These are phyloP conservation scores for Breviolum minutum DNA, from an alignment of 73 alveolate species.

Conservation along the genomic window DNA sequence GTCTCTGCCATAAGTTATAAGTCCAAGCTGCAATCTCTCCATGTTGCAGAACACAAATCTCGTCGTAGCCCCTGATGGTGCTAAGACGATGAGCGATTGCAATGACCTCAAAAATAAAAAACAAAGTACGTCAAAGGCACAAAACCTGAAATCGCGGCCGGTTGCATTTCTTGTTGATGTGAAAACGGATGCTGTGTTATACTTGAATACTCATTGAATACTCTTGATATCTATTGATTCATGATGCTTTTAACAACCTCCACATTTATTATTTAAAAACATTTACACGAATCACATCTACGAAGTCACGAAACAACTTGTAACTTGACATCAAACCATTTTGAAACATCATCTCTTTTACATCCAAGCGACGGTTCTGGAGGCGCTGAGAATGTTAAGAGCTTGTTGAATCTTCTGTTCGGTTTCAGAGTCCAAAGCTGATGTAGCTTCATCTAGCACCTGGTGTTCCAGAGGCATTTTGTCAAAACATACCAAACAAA, in stretches of 20 bases:
- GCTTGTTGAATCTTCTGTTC: slow-evolving; percentile 83
- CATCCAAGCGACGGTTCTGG: slow-evolving; percentile 36
- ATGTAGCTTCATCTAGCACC: slow-evolving; percentile 91
- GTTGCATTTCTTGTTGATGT: no score
- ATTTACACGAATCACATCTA: neutral
- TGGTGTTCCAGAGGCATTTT: neutral
- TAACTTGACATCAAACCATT: neutral
- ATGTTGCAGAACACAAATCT: slow-evolving; percentile 97
- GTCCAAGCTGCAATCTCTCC: slow-evolving; percentile 97
- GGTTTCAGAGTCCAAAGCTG: slow-evolving; percentile 87
- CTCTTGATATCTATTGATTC: no score
- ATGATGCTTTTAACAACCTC: neutral
- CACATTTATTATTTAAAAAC: neutral
- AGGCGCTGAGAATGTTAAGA: slow-evolving; percentile 18
- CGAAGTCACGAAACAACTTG: neutral
- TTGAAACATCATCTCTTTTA: neutral
- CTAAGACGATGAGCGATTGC: slow-evolving; percentile 98
- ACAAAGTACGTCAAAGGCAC: no score
- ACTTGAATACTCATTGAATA: no score
- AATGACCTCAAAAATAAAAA: slow-evolving; percentile 44
- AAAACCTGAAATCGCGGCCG: no score
- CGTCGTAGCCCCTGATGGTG: slow-evolving; percentile 98
- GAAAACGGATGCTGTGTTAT: no score
- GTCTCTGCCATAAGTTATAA: no score
- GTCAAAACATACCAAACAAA: no score